These are phyloP conservation scores for Pythium pyrilobum DNA, from an alignment of 352 stramenopile species.

Conservation along the genomic window DNA sequence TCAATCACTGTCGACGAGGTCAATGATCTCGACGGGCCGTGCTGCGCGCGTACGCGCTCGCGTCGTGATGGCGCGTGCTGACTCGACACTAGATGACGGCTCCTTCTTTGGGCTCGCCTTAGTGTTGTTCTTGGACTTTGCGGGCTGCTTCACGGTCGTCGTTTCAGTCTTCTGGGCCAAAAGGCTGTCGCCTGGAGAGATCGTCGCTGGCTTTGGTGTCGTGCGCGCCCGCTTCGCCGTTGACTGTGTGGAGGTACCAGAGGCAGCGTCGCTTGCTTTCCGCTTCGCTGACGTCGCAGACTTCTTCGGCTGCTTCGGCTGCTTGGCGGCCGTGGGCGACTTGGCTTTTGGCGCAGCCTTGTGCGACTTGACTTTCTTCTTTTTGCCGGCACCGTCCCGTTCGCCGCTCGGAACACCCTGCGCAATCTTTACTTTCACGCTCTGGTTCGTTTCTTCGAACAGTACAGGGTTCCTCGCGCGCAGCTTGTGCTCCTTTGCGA, in stretches of 20 bases:
- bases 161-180: not conserved
- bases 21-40: slow-evolving; percentile 5
- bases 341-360: not conserved
- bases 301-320: too few species aligned
- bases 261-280: not conserved
- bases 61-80: not conserved
- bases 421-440: slow-evolving; percentile 2
- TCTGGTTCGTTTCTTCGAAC: slow-evolving; percentile 1
- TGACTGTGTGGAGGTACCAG: too few species aligned
- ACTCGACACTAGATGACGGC: not conserved
- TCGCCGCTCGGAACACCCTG: not conserved
- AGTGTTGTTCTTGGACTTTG: not conserved
- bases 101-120: not conserved
- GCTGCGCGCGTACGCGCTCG: not conserved
- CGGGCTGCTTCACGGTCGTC: not conserved
- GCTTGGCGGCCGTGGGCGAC: too few species aligned
- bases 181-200: too few species aligned
- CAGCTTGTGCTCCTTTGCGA: not conserved
- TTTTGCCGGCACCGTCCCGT: not conserved
- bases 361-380: not conserved
- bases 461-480: not conserved
- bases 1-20: slow-evolving; percentile 8
- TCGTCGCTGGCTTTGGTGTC: too few species aligned
- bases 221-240: too few species aligned
- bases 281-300: not conserved